Percentiles rank a stretch among this genome's conserved stretches.
phyloP scores from a whole-genome alignment of 495 filamentous ascomycete genomes.

The Penicillium samsonianum region DNA sequence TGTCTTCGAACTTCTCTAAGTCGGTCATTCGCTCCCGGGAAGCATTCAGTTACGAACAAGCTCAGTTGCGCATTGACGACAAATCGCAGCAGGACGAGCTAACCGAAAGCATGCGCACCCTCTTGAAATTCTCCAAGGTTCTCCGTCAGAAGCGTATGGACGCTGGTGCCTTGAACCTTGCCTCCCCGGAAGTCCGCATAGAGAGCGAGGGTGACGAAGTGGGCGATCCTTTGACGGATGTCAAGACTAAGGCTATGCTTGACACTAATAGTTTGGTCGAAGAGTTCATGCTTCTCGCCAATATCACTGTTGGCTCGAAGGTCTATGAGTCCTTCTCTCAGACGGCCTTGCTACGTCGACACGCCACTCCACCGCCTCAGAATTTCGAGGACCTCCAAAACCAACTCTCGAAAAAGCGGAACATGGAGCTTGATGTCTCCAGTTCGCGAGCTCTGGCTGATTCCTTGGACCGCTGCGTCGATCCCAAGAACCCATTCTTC shows the following conservation, averaged over 20 bases:
- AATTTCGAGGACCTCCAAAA: constrained; percentile 94
- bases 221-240: constrained; percentile 85
- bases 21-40: constrained; percentile 98
- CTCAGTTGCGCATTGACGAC: constrained; percentile 91
- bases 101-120: constrained; percentile 83
- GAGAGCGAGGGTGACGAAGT: constrained; percentile 94
- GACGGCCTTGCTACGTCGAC: constrained; percentile 88
- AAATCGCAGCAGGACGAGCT: constrained; percentile 79
- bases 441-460: constrained; percentile 89
- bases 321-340: constrained; percentile 90
- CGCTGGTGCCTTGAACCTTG: constrained; percentile 90
- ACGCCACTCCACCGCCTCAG: constrained; percentile 86
- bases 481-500: constrained; percentile 89
- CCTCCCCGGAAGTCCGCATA: constrained; percentile 91
- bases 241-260: constrained; percentile 91
- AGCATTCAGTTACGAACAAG: constrained; percentile 96
- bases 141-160: constrained; percentile 95
- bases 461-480: constrained; percentile 82
- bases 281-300: constrained; percentile 99
- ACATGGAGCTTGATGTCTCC: constrained; percentile 74
- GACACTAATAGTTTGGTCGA: constrained; percentile 97
- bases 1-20: constrained; percentile 83
- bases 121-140: constrained; percentile 88
- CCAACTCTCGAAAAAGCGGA: constrained; percentile 82
- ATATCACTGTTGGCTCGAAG: constrained; percentile 85